Base-by-base conservation (phyloP, 805 yeast species). In the Ogataea pini region DNA sequence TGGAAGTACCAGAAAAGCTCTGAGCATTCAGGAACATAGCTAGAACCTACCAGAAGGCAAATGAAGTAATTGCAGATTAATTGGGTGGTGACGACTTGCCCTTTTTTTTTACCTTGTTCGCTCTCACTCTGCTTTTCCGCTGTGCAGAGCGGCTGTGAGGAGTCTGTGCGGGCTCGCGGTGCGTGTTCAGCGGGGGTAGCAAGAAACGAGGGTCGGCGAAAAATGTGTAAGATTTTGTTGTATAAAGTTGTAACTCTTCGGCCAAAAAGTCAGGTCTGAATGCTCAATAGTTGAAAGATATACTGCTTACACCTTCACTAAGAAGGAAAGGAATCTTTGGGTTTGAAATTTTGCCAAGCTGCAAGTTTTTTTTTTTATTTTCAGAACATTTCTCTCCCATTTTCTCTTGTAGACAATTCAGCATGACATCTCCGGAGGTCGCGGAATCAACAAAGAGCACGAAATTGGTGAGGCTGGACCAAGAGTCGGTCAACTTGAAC, bases 371-470 rank as follows among this genome's bases (percentile, higher is more conserved):
- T 32, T 34, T 34, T 19, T 19, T 17, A 17, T 20, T 36, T 36
- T 36, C 12, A 19, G 14, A 20, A 37, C 17, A 20, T 37, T 17
- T 39, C 22, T 28, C 33, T 39, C 42, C 42, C 42, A 39, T 28
- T 39, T 39, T 39, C 28, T 25, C 42, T 25, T 27, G 42, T 39
- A 25, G 33, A 10, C 32, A 25, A 10, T 38, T 22, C 28, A 36
- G 32, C 41, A 51, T 51, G 55, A 51, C 55, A 29, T 51, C 55
- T 31, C 37, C 55, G 55, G 55, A 51, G 46, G 38, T 42, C 49
- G 42, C 55, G 55, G 55, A 51, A 45, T 42, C 51, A 16, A 27
- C 34, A 13, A 31, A 27, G 20, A 14, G 46, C 18, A 44, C 50
- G 10, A 20, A 44, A 20, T 47, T 42, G 31, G 31, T 53, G 22